Base-by-base conservation (phyloP, 78 protist species). In the Dictyostelium intermedium region DNA sequence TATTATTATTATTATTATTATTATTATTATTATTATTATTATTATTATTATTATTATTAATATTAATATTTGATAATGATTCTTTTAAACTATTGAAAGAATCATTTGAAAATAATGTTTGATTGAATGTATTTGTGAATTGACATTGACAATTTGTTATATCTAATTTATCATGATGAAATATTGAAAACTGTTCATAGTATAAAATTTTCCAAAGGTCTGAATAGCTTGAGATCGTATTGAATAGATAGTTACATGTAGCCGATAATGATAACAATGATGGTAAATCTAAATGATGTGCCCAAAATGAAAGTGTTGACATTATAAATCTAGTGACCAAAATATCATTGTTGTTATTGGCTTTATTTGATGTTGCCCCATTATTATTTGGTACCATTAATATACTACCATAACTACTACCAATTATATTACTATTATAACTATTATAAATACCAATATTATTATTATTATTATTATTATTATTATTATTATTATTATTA, bases 291-390 rank as follows among this genome's bases (percentile, higher is more conserved):
- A 89, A 66, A 18, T 13, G 56, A 20, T 89, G 80, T 23, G 93
- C 70, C 93, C 93, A 89, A 70, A 80, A 89, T 13, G 93, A 84
- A 18, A 89, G 30, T 30, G 93, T 89, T 30, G 93, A 89, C 14
- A 89, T 89, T 25, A 89, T 89, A n/a, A 79, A 89, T 69, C 86
- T 56, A 4, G 77, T 41, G 2, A 85, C 83, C 39, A 63, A 6
- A 63, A 63, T 63, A 25, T 20, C 25, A 63, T 25, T 63, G 25
- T 25, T 63, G 25, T 20, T 25, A 70, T 32, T 32, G 5, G 18
- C 0, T 11, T 25, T 32, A 70, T 4, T 14, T 32, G 43, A 27
- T n/a, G 30, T 14, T 27, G 20, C 34, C 5, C 11, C 14, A 32
- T 8, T 30, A 27, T 2, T 30, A 13, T 25, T 30, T 13, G 41